These are phyloP conservation scores for Scheffersomyces quercinus DNA, from an alignment of 1,139 yeast genomes.

Conservation along the genomic window DNA sequence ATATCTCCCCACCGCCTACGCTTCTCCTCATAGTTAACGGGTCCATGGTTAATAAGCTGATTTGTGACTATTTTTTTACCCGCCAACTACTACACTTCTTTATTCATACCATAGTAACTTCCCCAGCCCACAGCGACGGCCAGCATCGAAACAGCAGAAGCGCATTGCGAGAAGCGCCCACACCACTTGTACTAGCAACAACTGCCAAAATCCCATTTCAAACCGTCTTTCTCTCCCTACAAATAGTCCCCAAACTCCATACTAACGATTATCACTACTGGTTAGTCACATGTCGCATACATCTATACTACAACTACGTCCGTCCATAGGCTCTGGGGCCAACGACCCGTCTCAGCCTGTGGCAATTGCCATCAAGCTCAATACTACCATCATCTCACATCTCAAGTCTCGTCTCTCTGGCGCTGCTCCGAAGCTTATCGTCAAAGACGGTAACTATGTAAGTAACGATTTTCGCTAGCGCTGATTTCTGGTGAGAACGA, in stretches of 20 bases:
- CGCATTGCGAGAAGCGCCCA: no score
- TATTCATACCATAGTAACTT: no score
- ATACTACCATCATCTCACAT: slow-evolving; percentile 24
- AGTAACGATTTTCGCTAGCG: slow-evolving; percentile 11
- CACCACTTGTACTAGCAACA: no score
- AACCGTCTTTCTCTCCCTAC: no score
- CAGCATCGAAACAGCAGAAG: no score
- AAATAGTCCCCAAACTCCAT: no score
- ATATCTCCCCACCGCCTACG: not conserved
- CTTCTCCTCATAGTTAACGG: no score
- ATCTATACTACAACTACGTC: not conserved
- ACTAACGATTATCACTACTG: not conserved
- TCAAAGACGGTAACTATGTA: slow-evolving; percentile 37
- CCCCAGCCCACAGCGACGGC: no score
- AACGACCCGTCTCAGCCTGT: slow-evolving; percentile 9
- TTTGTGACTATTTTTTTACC: no score
- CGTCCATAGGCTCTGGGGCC: not conserved
- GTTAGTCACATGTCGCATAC: not conserved
- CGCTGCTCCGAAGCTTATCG: slow-evolving; percentile 32
- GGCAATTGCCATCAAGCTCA: slow-evolving; percentile 30
- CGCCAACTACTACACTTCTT: no score
- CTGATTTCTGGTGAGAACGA: not conserved
- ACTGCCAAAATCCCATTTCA: no score
- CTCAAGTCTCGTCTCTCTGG: slow-evolving; percentile 19
- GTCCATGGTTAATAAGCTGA: no score